A percentile compares a stretch with the other conserved stretches of the same genome.
These are phyloP conservation scores for Ilex paraguariensis DNA, from an alignment of 305 asterid genomes.

Conservation along the genomic window DNA sequence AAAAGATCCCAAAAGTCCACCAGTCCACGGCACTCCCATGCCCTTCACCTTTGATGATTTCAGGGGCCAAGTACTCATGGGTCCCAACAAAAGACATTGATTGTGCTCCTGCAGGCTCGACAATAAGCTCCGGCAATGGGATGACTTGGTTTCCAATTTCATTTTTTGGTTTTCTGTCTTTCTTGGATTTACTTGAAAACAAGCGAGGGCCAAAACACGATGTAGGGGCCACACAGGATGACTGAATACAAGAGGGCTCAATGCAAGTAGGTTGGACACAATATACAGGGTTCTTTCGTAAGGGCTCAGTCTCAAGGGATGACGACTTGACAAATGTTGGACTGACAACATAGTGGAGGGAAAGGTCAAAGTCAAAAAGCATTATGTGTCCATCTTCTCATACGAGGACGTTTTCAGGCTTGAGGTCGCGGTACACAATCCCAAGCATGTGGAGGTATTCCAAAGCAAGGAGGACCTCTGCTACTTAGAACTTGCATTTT, in stretches of 20 bases:
- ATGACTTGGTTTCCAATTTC: constrained; percentile 70
- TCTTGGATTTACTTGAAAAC: constrained; percentile 73
- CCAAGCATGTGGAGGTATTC: constrained; percentile 99
- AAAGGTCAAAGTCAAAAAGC: constrained; percentile 91
- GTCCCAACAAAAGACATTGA: constrained; percentile 98
- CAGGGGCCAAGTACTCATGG: constrained; percentile 93
- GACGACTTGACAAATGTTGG: constrained; percentile 85
- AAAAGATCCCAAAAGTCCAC: constrained; percentile 94
- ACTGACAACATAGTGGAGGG: constrained; percentile 83
- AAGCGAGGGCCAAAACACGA: constrained; percentile 81
- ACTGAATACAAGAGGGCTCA: constrained; percentile 73
- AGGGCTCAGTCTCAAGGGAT: constrained; percentile 44
- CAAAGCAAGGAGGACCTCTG: constrained; percentile 86
- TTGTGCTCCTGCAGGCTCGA: constrained; percentile 89
- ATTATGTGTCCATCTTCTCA: constrained; percentile 95
- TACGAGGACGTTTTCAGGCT: constrained; percentile 93
- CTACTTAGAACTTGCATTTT: constrained; percentile 71
- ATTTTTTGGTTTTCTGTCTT: constrained; percentile 61
- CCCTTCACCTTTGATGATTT: constrained; percentile 90
- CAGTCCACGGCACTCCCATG: constrained; percentile 98
- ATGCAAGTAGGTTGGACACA: constrained; percentile 83
- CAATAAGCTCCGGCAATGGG: constrained; percentile 91
- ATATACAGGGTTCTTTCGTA: constrained; percentile 44
- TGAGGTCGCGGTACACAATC: constrained; percentile 87
- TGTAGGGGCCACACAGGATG: constrained; percentile 68